Evolutionary conservation across 108 stramenopile species (phyloP).

Genomic region (Mayamaea pseudoterrestris): DNA sequence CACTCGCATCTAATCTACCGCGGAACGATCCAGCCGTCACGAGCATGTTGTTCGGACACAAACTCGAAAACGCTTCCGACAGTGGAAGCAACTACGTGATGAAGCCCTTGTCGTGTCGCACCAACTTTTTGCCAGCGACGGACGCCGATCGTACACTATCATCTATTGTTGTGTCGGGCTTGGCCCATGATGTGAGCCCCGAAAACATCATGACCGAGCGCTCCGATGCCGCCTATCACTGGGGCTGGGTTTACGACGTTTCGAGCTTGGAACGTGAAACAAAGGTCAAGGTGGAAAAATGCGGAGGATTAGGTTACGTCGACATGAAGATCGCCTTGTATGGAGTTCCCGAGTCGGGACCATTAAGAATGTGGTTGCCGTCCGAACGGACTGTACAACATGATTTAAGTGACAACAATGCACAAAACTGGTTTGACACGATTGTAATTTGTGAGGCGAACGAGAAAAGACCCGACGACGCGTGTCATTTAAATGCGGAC

Average conservation of each 20-base stretch:
- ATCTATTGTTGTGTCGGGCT: constrained; percentile 51
- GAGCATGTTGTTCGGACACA: constrained; percentile 44
- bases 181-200: constrained; percentile 17
- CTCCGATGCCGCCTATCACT: constrained; percentile 39
- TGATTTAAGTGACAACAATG: constrained; percentile 19
- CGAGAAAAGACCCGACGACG: constrained; percentile 54
- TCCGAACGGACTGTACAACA: constrained; percentile 20
- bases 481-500: constrained; percentile 60
- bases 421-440: constrained; percentile 48
- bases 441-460: constrained; percentile 78
- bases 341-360: constrained; percentile 63
- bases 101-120: constrained; percentile 57
- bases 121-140: constrained; percentile 71
- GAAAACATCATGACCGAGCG: constrained; percentile 43
- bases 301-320: constrained; percentile 74
- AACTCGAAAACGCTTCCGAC: constrained; percentile 6
- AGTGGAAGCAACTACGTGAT: constrained; percentile 36
- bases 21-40: constrained; percentile 20
- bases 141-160: constrained; percentile 27
- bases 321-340: constrained; percentile 83
- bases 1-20: constrained; percentile 10
- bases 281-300: constrained; percentile 56
- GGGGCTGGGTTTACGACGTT: constrained; percentile 80
- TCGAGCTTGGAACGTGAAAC: constrained; percentile 62
- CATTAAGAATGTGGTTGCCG: constrained; percentile 61